Conservation (phyloP, 2,329 filamentous ascomycete genomes). For the Penicillium aurantiogriseum region DNA sequence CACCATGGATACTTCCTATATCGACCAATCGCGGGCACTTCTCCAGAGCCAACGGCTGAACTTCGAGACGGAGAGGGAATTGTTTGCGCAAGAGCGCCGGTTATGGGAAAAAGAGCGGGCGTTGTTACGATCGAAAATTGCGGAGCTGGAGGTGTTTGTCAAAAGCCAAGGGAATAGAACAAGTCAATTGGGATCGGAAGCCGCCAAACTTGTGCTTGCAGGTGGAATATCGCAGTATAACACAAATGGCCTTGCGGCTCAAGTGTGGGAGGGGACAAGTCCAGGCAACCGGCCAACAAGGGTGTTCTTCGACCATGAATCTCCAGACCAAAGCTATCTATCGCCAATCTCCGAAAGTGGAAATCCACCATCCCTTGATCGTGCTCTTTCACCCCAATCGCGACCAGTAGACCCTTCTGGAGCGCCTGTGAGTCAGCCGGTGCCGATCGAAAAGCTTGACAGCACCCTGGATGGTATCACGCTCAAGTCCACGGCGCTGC, state of each 20-base stretch:
- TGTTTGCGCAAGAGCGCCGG: conserved; percentile 45
- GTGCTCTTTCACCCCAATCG: conserved; percentile 40
- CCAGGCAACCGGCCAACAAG: conserved; percentile 42
- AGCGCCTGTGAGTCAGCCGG: conserved; percentile 36
- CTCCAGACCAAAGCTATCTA: conserved; percentile 24
- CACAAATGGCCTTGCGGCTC: conserved; percentile 22
- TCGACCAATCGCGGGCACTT: conserved; percentile 43
- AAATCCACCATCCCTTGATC: conserved; percentile 38
- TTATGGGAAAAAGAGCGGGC: conserved; percentile 46
- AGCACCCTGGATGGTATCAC: conserved; percentile 49
- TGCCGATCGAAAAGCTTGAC: conserved; percentile 49
- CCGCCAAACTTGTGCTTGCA: conserved; percentile 14
- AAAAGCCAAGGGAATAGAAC: conserved; percentile 17
- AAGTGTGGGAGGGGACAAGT: conserved; percentile 47
- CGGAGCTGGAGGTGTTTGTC: conserved; percentile 40
- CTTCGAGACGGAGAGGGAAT: conserved; percentile 42
- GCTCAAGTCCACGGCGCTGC: conserved; percentile 46
- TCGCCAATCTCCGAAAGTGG: conserved; percentile 34
- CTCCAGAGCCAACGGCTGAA: conserved; percentile 39
- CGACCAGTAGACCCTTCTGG: conserved; percentile 33
- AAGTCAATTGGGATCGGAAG: conserved; percentile 4
- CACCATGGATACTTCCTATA: conserved; percentile 36
- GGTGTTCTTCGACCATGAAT: conserved; percentile 42
- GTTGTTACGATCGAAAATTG: conserved; percentile 43
- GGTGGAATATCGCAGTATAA: conserved; percentile 12